Base-by-base conservation (phyloP, 2,329 filamentous ascomycete species). In the Trichothecium sympodiale region DNA sequence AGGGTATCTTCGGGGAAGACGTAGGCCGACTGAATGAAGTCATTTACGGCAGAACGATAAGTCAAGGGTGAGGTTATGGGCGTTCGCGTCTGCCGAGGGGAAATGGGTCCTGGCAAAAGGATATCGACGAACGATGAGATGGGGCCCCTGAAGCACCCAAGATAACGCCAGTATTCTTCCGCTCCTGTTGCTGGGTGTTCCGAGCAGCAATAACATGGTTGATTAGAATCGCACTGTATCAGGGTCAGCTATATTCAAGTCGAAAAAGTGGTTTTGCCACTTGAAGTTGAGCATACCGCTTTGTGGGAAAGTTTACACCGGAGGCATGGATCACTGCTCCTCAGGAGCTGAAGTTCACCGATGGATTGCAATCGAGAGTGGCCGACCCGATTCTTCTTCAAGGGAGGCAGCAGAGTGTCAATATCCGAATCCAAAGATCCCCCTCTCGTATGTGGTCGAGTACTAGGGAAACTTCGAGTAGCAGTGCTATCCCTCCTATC, bases 331-430 rank as follows among this genome's bases (percentile, higher is more conserved):
- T 62, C 61, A 13, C 57, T 50, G 26, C 68, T 63, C 28, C 60
- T 62, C 14, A 68, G 56, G 8, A 75, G 57, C 29, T 61, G 61
- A 4, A 76, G 59, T 49, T 75, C 71, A 29, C 65, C 69, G 31
- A 76, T 75, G 14, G 71, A 75, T 46, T 74, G 62, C 2, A 76
- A 54, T 17, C 68, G 64, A 27, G 67, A 63, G 42, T 69, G 69
- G 4, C 66, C 68, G 20, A 67, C 60, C 30, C 69, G 61, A 36
- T 64, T 69, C 42, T 64, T 59, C 50, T 74, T 74, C 37, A 75
- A 46, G 4, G 71, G 71, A 7, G 71, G 71, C 3, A 76, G 55
- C 29, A 71, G 52, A 14, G 68, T 61, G 37, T 75, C 69, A 27
- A 61, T 55, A 32, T 71, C 67, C 2, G 63, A 55, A 35, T 71